These are phyloP conservation scores for Hypoxylon sp. DNA, from an alignment of 2,329 filamentous ascomycete genomes.

Conservation along the genomic window DNA sequence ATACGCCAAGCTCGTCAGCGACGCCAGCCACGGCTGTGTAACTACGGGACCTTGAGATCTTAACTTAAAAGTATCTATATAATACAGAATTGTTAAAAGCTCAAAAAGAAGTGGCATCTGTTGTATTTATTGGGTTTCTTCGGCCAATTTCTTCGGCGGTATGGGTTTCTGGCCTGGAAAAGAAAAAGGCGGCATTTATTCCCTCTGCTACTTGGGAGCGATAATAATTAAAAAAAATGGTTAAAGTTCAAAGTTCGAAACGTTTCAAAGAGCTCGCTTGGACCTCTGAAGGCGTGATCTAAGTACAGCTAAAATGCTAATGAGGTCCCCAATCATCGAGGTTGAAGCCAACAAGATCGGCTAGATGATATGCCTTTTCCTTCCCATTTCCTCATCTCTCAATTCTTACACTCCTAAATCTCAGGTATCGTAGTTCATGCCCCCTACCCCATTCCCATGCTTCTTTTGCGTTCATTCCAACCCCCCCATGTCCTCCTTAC, in stretches of 20 bases:
- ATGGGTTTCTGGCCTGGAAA: slow-evolving; percentile 34
- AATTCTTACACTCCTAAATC: not conserved
- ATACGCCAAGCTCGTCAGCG: slow-evolving; percentile 73
- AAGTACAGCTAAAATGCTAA: slow-evolving; percentile 10
- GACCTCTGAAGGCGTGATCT: slow-evolving; percentile 10
- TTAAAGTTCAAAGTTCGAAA: slow-evolving; percentile 30
- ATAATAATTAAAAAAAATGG: slow-evolving; percentile 31
- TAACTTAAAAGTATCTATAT: slow-evolving; percentile 11
- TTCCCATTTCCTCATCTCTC: not conserved
- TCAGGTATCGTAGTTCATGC: not conserved
- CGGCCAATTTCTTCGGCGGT: slow-evolving; percentile 9
- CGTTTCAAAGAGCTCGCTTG: slow-evolving; percentile 7
- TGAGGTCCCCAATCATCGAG: not conserved
- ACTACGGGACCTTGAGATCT: slow-evolving; percentile 54
- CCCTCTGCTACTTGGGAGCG: slow-evolving; percentile 7
- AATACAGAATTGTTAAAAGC: slow-evolving; percentile 3
- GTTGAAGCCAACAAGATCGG: slow-evolving; percentile 7
- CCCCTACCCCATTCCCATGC: not conserved
- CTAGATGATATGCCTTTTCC: slow-evolving; percentile 10
- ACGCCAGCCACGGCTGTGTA: slow-evolving; percentile 72
- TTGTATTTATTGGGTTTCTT: slow-evolving; percentile 40
- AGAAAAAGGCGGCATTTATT: slow-evolving; percentile 31
- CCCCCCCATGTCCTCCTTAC: not conserved
- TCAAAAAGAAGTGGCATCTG: slow-evolving; percentile 3
- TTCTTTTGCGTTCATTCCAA: not conserved